phyloP scores from a whole-genome alignment of 164 flowering plant genomes.

The Piper betle region DNA sequence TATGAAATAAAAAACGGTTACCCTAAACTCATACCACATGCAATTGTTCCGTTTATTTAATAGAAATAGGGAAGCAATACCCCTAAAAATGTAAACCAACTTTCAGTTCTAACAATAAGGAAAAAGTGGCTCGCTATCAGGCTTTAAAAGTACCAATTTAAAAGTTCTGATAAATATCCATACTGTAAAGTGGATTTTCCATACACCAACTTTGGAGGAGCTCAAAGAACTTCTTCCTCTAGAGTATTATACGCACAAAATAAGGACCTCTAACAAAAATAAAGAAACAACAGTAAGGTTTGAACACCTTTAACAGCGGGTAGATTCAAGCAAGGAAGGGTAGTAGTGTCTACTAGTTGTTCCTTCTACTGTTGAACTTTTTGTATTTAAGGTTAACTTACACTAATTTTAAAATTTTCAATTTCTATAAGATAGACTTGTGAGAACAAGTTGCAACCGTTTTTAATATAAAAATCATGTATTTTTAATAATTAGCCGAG shows the following conservation, averaged over 20 bases:
- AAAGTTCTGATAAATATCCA: conserved; percentile 1
- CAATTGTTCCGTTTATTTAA: no score
- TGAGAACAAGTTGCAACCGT: no score
- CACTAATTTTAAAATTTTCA: no score
- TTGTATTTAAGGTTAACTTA: no score
- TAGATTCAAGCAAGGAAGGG: neutral
- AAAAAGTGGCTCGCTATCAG: neutral
- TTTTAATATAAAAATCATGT: no score
- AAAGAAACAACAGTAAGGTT: neutral
- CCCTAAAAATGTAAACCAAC: neutral
- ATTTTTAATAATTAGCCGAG: no score
- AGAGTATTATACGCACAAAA: conserved; percentile 11
- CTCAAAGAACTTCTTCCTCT: conserved; percentile 90
- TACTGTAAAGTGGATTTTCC: conserved; percentile 68
- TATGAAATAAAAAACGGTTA: neutral
- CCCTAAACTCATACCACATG: neutral
- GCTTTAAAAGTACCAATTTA: neutral
- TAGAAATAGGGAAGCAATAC: no score
- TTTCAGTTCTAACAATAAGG: neutral
- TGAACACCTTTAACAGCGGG: neutral
- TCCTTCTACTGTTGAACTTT: no score
- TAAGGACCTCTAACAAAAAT: neutral
- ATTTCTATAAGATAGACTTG: no score
- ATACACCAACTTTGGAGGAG: conserved; percentile 93
- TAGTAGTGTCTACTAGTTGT: no score